Conservation (phyloP, 257 asterid species). For the Fraxinus quadrangulata region DNA sequence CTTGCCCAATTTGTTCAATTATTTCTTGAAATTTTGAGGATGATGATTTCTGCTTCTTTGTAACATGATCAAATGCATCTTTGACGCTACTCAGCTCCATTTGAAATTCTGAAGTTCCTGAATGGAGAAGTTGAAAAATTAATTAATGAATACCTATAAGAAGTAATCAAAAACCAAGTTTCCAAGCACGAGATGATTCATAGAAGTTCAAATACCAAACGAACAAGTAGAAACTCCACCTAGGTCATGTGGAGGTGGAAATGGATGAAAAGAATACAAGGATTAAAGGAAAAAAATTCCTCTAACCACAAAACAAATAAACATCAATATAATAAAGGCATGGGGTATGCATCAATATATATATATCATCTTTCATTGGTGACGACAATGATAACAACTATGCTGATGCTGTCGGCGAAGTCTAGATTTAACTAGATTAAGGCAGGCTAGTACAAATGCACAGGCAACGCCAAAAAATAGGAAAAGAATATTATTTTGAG, state of each 20-base stretch:
- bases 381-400: not conserved
- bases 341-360: not conserved
- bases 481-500: not conserved
- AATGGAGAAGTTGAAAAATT: constrained; percentile 10
- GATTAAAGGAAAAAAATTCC: not conserved
- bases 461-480: not conserved
- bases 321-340: not conserved
- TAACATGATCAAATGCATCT: constrained; percentile 84
- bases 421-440: not conserved
- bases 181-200: not conserved
- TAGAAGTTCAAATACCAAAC: constrained; percentile 4
- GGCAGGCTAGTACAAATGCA: not conserved
- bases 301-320: not conserved
- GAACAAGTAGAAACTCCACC: constrained; percentile 7
- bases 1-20: constrained; percentile 61
- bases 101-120: constrained; percentile 31
- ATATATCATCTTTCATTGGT: not conserved
- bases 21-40: constrained; percentile 81
- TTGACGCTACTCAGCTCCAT: constrained; percentile 83
- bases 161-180: constrained; percentile 13
- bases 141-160: constrained; percentile 35
- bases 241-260: constrained; percentile 17
- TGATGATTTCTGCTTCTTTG: constrained; percentile 79
- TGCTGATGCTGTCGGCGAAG: not conserved
- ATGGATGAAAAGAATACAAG: constrained; percentile 1